Base-by-base conservation (phyloP, 1,139 yeast species). In the Zygosaccharomyces sapae region DNA sequence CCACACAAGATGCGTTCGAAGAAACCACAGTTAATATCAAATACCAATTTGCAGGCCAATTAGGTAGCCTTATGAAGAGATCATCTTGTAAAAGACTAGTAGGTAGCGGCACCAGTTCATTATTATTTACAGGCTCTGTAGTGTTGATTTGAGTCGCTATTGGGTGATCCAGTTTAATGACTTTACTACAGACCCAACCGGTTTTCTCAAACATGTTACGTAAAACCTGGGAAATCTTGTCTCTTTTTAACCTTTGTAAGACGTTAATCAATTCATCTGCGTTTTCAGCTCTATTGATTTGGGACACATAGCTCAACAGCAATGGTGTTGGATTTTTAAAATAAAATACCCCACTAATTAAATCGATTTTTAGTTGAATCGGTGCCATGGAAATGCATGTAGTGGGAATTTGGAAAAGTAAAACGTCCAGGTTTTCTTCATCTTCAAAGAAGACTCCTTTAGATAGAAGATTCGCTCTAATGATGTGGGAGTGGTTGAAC, bases 41-140 rank as follows among this genome's bases (percentile, higher is more conserved):
- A 61, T 81, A 81, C 90, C 90, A 84, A 47, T 81, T 77, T 2
- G 79, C 69, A 0, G 89, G 88, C 90, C 90, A 84, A 50, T 77
- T 81, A 45, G 76, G 77, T 44, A 66, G 43, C 30, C 85, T 70
- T 19, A 86, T 72, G 59, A 78, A 83, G 46, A 80, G 74, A 52
- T 74, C 79, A 24, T 79, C 57, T 36, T 66, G 64, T 46, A 62
- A 51, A 5, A 59, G 44, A 31, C 48, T 47, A 2, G 27, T 33
- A 34, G 39, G n/a, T n/a, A n/a, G n/a, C n/a, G n/a, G n/a, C n/a
- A n/a, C n/a, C n/a, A n/a, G 27, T 16, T 24, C 33, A 5, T 18
- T 33, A 40, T 36, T 48, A 9, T n/a, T n/a, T 6, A 40, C 41
- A 2, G 38, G 34, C 56, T 52, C 33, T 20, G 56, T 58, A 22